A percentile compares a stretch with the other conserved stretches of the same genome.
Conservation (phyloP, 2,329 filamentous ascomycete species). For the Dactylonectria estremocensis region DNA sequence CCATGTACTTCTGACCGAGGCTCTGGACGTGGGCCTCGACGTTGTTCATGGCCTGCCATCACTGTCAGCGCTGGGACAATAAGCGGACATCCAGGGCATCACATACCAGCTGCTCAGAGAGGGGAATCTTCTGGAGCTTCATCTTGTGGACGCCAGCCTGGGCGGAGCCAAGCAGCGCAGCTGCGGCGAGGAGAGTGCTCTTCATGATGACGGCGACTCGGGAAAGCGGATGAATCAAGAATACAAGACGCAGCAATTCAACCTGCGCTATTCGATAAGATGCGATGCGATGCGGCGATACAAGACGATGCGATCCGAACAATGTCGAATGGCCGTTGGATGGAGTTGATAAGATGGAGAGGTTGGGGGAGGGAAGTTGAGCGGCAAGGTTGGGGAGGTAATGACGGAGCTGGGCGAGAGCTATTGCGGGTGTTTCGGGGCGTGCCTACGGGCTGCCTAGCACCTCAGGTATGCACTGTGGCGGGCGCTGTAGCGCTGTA, state of each 20-base stretch:
- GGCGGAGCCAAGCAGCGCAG: conserved; percentile 85
- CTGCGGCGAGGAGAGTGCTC: conserved; percentile 84
- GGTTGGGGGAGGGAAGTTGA: conserved; percentile 41
- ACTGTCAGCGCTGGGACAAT: conserved; percentile 33
- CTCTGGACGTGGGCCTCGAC: conserved; percentile 86
- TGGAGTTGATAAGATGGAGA: conserved; percentile 27
- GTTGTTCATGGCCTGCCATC: conserved; percentile 77
- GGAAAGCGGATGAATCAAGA: conserved; percentile 16
- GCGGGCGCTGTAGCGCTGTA: not conserved
- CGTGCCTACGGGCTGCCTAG: conserved; percentile 9
- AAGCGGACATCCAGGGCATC: conserved; percentile 6
- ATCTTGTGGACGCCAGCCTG: conserved; percentile 93
- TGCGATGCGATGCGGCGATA: conserved; percentile 21
- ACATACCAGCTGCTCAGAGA: conserved; percentile 91
- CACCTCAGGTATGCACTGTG: conserved; percentile 13
- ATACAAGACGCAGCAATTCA: conserved; percentile 12
- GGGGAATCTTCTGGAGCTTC: conserved; percentile 96
- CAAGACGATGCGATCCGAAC: conserved; percentile 30
- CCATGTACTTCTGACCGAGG: conserved; percentile 97
- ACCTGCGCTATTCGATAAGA: conserved; percentile 7
- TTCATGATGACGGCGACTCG: conserved; percentile 79
- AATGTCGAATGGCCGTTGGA: conserved; percentile 28
- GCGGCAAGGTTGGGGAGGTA: conserved; percentile 26
- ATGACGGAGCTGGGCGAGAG: conserved; percentile 48
- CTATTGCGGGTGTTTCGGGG: conserved; percentile 47